Evolutionary conservation across 2,329 filamentous ascomycete species (phyloP).

Genomic region (Thelonectria olida): DNA sequence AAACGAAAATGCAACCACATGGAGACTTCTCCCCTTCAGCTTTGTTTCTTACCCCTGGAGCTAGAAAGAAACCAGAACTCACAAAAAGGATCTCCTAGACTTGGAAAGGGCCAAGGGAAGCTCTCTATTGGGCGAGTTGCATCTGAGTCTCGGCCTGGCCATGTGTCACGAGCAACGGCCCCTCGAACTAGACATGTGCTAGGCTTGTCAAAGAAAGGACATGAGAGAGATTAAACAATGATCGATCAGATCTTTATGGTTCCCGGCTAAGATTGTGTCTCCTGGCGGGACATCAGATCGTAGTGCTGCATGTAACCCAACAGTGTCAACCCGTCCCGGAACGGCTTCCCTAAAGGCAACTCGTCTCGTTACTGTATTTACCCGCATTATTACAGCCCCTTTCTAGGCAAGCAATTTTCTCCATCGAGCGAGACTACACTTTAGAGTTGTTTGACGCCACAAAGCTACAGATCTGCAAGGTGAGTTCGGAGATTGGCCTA

Average conservation of each 20-base stretch:
- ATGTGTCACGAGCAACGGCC: neutral
- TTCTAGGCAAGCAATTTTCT: neutral
- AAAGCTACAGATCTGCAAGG: neutral
- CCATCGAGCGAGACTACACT: neutral
- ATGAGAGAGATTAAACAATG: constrained; percentile 7
- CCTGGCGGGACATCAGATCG: neutral
- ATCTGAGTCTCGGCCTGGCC: neutral
- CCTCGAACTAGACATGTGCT: neutral
- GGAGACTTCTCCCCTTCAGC: neutral
- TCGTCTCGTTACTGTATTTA: neutral
- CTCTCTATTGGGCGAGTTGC: neutral
- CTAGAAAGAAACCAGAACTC: neutral
- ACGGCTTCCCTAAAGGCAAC: neutral
- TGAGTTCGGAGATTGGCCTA: constrained; percentile 5
- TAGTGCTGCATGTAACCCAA: constrained; percentile 12
- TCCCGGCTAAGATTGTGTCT: neutral
- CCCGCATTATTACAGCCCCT: neutral
- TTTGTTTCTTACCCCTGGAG: constrained; percentile 1
- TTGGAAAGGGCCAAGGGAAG: too few species aligned
- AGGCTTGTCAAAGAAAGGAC: neutral
- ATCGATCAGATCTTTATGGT: neutral
- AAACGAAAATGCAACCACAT: constrained; percentile 3
- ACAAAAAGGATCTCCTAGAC: neutral
- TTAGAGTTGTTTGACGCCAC: neutral
- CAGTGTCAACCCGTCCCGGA: neutral